These are phyloP conservation scores for Pisolithus microcarpus DNA, from an alignment of 768 basidiomycete genomes.

Conservation along the genomic window DNA sequence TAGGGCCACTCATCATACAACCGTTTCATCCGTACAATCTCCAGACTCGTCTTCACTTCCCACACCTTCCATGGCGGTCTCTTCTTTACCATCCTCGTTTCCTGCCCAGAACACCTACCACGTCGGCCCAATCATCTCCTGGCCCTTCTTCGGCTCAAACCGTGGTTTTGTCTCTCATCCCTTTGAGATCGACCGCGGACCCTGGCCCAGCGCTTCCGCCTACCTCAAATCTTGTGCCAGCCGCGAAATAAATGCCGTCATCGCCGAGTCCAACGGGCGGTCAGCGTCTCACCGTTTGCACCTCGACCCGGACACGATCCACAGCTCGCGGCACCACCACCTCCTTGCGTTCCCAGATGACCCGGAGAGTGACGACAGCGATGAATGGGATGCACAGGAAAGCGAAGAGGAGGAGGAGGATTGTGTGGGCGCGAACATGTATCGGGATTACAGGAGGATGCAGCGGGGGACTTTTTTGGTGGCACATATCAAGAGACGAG, in stretches of 20 bases:
- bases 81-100: not conserved
- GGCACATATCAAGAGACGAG: constrained; percentile 58
- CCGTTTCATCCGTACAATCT: not conserved
- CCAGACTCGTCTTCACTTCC: not conserved
- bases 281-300: constrained; percentile 71
- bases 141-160: constrained; percentile 86
- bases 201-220: constrained; percentile 53
- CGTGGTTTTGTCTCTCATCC: constrained; percentile 67
- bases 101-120: constrained; percentile 29
- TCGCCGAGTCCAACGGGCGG: constrained; percentile 71
- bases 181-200: constrained; percentile 70
- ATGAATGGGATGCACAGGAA: constrained; percentile 74
- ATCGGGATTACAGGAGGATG: constrained; percentile 76
- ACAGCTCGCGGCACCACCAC: constrained; percentile 62
- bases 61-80: not conserved
- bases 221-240: constrained; percentile 62
- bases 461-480: constrained; percentile 74
- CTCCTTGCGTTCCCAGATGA: constrained; percentile 63
- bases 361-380: constrained; percentile 59
- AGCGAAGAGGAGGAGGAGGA: constrained; percentile 74
- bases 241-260: constrained; percentile 70
- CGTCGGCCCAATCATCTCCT: constrained; percentile 78
- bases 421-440: constrained; percentile 70
- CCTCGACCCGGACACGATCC: constrained; percentile 74
- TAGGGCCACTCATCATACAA: not conserved